These are phyloP conservation scores for Cinnamomum micranthum DNA, from an alignment of 164 flowering plant species.

Conservation along the genomic window DNA sequence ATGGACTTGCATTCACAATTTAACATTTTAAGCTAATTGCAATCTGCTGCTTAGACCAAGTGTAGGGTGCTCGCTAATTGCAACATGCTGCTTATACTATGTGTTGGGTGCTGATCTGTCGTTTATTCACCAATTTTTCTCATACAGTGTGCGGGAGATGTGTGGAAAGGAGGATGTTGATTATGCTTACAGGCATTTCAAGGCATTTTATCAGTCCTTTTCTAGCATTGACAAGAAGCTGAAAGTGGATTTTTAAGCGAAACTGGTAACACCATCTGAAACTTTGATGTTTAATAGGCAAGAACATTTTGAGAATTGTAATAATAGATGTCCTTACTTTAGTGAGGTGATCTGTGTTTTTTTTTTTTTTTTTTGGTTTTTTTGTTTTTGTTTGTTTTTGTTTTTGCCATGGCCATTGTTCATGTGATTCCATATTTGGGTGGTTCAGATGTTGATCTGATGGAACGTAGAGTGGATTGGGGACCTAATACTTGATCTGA, in stretches of 20 bases:
- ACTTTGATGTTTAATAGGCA: no score
- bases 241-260: conserved; percentile 35
- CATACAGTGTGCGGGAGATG: conserved; percentile 76
- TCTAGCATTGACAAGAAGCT: conserved; percentile 78
- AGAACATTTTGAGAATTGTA: no score
- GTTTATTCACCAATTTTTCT: neutral
- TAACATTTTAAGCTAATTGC: no score
- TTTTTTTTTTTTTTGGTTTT: no score
- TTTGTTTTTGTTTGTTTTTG: no score
- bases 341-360: no score
- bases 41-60: no score
- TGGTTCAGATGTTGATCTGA: neutral
- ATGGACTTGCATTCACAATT: no score
- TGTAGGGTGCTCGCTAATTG: no score
- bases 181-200: conserved; percentile 82
- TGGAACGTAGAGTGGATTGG: neutral
- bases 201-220: conserved; percentile 74
- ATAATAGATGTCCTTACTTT: no score
- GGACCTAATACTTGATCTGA: neutral
- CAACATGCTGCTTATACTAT: no score
- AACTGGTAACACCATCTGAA: neutral
- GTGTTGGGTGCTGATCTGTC: no score
- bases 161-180: conserved; percentile 90
- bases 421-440: neutral
- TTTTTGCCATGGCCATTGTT: neutral